phyloP scores from a whole-genome alignment of 164 flowering plant genomes.

The Magnolia officinalis region DNA sequence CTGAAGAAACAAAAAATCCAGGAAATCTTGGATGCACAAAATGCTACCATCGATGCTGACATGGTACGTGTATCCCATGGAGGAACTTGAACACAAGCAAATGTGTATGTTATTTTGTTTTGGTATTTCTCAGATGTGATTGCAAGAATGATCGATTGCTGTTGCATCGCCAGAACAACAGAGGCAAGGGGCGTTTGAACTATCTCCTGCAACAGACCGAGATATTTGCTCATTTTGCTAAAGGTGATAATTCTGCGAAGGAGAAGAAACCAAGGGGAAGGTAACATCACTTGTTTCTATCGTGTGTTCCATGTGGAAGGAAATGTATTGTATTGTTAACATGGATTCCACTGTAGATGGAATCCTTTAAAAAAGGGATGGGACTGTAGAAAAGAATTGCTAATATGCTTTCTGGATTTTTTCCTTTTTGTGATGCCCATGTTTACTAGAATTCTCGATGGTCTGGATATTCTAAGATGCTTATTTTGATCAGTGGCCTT shows the following conservation, averaged over 20 bases:
- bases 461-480: not conserved
- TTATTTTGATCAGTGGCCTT: not conserved
- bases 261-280: conserved; percentile 79
- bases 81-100: not conserved
- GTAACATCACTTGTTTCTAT: conserved; percentile 29
- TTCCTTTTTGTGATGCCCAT: not conserved
- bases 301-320: not conserved
- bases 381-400: not conserved
- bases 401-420: not conserved
- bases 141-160: not conserved
- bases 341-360: not conserved
- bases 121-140: not conserved
- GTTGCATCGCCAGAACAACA: conserved; percentile 54
- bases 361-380: not conserved
- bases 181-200: conserved; percentile 89
- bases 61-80: conserved; percentile 47
- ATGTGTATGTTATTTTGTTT: not conserved
- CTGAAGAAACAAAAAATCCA: conserved; percentile 85
- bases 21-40: conserved; percentile 76
- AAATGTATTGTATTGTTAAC: not conserved
- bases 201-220: conserved; percentile 95
- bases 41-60: conserved; percentile 90
- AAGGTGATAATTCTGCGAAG: conserved; percentile 62
- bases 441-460: not conserved
- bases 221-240: conserved; percentile 95